Base-by-base conservation (phyloP, 106 monocot species). In the Dendrobium chrysotoxum region DNA sequence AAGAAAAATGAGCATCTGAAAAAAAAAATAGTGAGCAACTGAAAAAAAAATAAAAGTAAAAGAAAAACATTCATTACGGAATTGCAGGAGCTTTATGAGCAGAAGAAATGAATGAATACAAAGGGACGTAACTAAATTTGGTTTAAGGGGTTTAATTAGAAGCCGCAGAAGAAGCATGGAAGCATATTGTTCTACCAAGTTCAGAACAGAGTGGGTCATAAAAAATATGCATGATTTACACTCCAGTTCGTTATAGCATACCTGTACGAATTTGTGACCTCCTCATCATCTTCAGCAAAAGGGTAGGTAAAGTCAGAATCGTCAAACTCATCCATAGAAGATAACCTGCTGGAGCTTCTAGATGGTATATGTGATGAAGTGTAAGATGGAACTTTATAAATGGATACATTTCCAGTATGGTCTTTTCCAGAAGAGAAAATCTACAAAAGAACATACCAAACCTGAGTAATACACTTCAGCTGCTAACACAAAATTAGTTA, bases 271-370 rank as follows among this genome's bases (percentile, higher is more conserved):
- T 76, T 77, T 71, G 26, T 64, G 3, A 78, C 7, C 35, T 83
- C 83, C 45, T 81, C 85, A 79, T 88, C 85, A 80, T 88, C 92
- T 21, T 77, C 82, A 70, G 89, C 87, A 89, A 94, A 94, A 74
- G 93, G 91, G 42, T 81, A 89, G 77, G 72, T 45, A 79, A 90
- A 79, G 20, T 76, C 88, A 74, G 80, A 73, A 74, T 91, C 84
- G 75, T 91, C 90, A 83, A 87, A 81, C 21, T 93, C 86, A 57
- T 91, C 86, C 68, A 83, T 23, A 45, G 86, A 84, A 83, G 86
- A 85, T 44, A 84, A 45, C 80, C 81, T 81, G 31, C 81, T 91
- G 5, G 82, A 79, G 41, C 80, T 89, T 64, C 88, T 84, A 72
- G 85, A 83, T 38, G 75, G 45, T 23, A 80, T 25, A 7, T 42